phyloP scores from a whole-genome alignment of 306 rosid species.

The Ammopiptanthus mongolicus region DNA sequence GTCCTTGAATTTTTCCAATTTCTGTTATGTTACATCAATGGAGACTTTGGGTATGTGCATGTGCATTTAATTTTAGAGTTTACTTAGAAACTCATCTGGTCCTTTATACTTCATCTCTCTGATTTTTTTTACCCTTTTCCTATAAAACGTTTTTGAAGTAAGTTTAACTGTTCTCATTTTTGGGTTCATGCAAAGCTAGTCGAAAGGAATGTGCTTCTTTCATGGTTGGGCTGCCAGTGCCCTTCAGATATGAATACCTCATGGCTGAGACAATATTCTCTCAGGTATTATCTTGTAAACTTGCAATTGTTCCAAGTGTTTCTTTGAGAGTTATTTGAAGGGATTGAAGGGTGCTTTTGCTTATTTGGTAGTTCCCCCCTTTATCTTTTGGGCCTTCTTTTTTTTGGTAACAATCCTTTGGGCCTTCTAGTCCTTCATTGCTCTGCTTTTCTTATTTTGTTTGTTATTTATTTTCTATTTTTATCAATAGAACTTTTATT shows the following conservation, averaged over 20 bases:
- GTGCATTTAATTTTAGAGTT: background rate
- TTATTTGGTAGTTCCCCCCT: background rate
- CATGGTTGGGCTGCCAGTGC: constrained; percentile 93
- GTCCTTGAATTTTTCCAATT: background rate
- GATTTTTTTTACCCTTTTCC: background rate
- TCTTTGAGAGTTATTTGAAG: background rate
- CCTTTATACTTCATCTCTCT: background rate
- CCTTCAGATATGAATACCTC: constrained; percentile 92
- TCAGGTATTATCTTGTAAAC: constrained; percentile 51
- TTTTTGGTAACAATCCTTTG: no score
- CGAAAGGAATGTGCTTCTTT: constrained; percentile 98
- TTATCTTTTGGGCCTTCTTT: background rate
- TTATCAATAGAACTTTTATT: background rate
- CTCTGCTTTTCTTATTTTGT: background rate
- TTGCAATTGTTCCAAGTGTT: background rate
- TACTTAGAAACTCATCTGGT: background rate
- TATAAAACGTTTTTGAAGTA: constrained; percentile 18
- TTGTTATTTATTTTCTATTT: background rate
- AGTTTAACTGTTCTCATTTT: constrained; percentile 33
- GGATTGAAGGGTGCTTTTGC: background rate
- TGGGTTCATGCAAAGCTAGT: constrained; percentile 93
- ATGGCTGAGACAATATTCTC: constrained; percentile 99
- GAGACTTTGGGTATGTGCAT: background rate
- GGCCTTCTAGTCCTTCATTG: background rate
- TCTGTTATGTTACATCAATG: background rate